A percentile compares a stretch with the other conserved stretches of the same genome.
phyloP scores from a whole-genome alignment of 176 grass and related monocot species.

The Eleusine indica region DNA sequence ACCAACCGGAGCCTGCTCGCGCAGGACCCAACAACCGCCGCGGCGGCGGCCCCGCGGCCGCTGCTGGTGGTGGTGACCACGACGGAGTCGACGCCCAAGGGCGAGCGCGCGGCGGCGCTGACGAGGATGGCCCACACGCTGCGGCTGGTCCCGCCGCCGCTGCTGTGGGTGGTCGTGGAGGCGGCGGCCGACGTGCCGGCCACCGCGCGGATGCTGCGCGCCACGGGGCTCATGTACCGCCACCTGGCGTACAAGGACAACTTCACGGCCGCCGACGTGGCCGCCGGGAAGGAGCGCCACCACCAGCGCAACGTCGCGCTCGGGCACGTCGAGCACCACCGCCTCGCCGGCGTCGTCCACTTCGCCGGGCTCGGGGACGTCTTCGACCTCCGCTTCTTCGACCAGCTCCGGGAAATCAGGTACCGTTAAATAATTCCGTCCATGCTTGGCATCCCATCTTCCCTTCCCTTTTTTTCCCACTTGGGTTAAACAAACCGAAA shows the following conservation, averaged over 20 bases:
- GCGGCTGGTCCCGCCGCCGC: constrained; percentile 59
- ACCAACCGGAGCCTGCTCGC: constrained; percentile 44
- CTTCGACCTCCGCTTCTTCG: constrained; percentile 76
- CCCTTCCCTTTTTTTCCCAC: not conserved
- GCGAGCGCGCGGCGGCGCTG: constrained; percentile 57
- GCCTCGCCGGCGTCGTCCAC: constrained; percentile 69
- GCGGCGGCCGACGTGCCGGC: constrained; percentile 44
- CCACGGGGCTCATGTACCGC: constrained; percentile 84
- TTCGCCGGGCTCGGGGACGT: constrained; percentile 65
- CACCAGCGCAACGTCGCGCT: constrained; percentile 93
- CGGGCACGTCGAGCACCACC: constrained; percentile 82
- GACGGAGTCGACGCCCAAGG: constrained; percentile 51
- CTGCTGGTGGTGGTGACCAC: constrained; percentile 83
- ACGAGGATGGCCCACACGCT: constrained; percentile 75
- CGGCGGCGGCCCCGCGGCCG: constrained; percentile 32
- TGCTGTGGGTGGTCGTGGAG: constrained; percentile 96
- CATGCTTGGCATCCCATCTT: not conserved
- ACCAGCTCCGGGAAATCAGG: constrained; percentile 75
- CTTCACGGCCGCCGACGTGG: constrained; percentile 65
- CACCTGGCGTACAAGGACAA: constrained; percentile 92
- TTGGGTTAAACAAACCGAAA: not conserved
- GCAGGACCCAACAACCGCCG: not conserved
- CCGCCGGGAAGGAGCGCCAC: constrained; percentile 59
- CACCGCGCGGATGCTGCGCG: constrained; percentile 65
- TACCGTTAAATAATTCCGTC: constrained; percentile 31